Base-by-base conservation (phyloP, 176 grass and related monocot genomes). In the Oryza meridionalis region DNA sequence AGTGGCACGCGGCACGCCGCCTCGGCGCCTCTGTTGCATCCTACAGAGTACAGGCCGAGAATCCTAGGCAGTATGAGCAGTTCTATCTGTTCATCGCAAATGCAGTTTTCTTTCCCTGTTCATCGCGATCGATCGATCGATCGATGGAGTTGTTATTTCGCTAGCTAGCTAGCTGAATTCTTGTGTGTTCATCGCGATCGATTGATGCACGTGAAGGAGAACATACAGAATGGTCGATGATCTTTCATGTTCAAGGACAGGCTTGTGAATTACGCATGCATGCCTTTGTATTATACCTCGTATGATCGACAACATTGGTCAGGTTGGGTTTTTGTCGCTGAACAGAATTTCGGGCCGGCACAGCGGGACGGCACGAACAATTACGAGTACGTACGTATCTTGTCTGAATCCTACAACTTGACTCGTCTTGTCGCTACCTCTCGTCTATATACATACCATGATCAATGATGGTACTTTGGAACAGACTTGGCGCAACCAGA, bases 61-160 rank as follows among this genome's bases (percentile, higher is more conserved):
- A 73, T 73, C 71, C 71, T 49, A 50, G 49, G 71, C 44, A 29
- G 55, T 22, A 59, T 59, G 55, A 59, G 7, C 17, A 59, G 55
- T n/a, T 9, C 19, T 55, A 19, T 55, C 55, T 59, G 55, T 59
- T 59, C 55, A 59, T 59, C 19, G 55, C 21, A 59, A 49, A n/a
- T 59, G 4, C 15, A 19, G 15, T 19, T 55, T 55, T 49, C 2
- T 49, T 4, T 49, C 46, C 46, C 46, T 51, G 14, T 51, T 51
- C 49, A 1, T 16, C 42, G 7, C 42, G 44, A 11, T 11, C 49
- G 49, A 16, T 51, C 42, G 44, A 11, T 11, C 49, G 49, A 16
- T 51, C 49, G 49, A 51, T 51, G 14, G 4, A 46, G 44, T 49
- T 14, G 1, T 7, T 55, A 1, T n/a, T 9, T 7, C 19, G 6